Conservation (phyloP, 2,329 filamentous ascomycete genomes). For the Penicillium sp. region DNA sequence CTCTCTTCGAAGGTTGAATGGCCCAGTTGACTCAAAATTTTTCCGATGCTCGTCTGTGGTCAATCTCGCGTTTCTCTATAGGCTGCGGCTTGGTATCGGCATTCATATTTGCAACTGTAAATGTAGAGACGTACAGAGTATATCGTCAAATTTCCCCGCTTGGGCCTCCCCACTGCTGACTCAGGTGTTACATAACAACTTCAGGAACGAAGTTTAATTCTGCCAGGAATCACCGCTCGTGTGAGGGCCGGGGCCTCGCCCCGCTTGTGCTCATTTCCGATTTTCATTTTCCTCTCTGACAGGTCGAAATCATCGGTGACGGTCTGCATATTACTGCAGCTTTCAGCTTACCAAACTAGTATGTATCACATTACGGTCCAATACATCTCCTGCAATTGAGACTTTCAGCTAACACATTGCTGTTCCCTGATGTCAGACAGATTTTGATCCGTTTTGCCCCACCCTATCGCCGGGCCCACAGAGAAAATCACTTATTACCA, state of each 20-base stretch:
- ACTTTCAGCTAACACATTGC: slow-evolving; percentile 2
- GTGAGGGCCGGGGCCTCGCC: slow-evolving; percentile 3
- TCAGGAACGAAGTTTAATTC: slow-evolving; percentile 12
- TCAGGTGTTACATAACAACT: background rate
- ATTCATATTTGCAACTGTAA: background rate
- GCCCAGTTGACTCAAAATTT: background rate
- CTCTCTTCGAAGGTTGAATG: background rate
- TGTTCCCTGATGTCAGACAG: slow-evolving; percentile 21
- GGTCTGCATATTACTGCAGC: slow-evolving; percentile 1
- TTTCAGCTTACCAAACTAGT: background rate
- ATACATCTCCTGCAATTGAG: background rate
- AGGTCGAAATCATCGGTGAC: slow-evolving; percentile 3
- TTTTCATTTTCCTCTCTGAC: background rate
- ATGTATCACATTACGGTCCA: background rate
- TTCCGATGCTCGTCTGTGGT: background rate
- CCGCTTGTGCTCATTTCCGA: background rate
- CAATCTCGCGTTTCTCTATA: background rate
- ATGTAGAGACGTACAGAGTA: background rate
- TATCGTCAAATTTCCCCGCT: background rate
- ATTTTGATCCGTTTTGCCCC: slow-evolving; percentile 22
- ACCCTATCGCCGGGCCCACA: slow-evolving; percentile 24
- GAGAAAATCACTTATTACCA: slow-evolving; percentile 25
- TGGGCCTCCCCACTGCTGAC: background rate
- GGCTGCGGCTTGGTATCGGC: background rate
- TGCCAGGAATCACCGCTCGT: slow-evolving; percentile 11